Base-by-base conservation (phyloP, 1,284 basidiomycete genomes). In the Ceratobasidium sp. region DNA sequence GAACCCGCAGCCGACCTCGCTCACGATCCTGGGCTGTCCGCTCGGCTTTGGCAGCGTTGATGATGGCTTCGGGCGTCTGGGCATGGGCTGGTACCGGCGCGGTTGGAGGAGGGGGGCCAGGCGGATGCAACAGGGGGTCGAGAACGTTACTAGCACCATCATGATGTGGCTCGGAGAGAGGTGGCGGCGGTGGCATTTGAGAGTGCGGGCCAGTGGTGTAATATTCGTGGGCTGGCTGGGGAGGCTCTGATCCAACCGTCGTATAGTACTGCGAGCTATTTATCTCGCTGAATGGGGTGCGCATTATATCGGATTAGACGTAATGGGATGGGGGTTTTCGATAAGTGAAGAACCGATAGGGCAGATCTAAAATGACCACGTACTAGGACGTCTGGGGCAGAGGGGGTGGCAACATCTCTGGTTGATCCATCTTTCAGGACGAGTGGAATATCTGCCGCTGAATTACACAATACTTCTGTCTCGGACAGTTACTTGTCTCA, bases 21-120 rank as follows among this genome's bases (percentile, higher is more conserved):
- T 71, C 67, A 52, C 67, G 67, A 36, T 71, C 67, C 23, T 71
- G 67, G 18, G 67, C 67, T 8, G 55, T 71, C 21, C 67, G 67
- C 43, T 71, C 67, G n/a, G 67, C 67, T 43, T 71, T 71, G 67
- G 67, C 67, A 2, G 67, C 67, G 30, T 71, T 52, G 67, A 71
- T 59, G 23, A 71, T 71, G 5, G 55, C 67, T 21, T 71, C 67
- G 5, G 67, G 60, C 28, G 36, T 43, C 65, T 69, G 65, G 14
- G 41, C 21, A 30, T 69, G 52, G 5, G 41, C 39, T 6, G 36
- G 52, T 4, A 23, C 21, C 3, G 46, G 50, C 18, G 65, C n/a
- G 16, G 53, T 26, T 23, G 55, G 67, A 12, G 41, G 26, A 21
- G 28, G 57, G n/a, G 43, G 45, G 12, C 28, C 12, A 39, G 55